Evolutionary conservation across 2,329 filamentous ascomycete species (phyloP), one percentile per base, ranked within the genome.

Genomic region (Botrytis deweyae): DNA sequence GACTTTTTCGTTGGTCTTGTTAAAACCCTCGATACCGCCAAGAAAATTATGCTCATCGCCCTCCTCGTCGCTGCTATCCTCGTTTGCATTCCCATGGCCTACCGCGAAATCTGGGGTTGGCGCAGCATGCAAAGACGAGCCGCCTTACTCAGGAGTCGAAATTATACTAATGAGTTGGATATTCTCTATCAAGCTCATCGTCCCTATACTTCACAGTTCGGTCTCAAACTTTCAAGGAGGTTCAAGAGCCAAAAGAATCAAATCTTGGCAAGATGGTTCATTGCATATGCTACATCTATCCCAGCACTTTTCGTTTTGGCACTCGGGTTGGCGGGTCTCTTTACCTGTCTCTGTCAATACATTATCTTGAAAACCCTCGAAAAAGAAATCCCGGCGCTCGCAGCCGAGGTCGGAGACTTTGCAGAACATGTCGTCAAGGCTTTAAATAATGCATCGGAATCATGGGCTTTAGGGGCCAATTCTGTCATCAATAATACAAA

Each of bases 131-230:
- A 91, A 81, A 85, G 91, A 77, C 90, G 91, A 74, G 89, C 93
- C 36, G 84, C 86, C 72, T 85, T 94, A 46, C 87, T 97, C 77
- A 85, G 87, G 64, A 85, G 88, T 77, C 86, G 91, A 72, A 88
- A 89, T 44, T 90, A 90, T 80, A 58, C 66, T 3, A 94, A 98
- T 79, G 88, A 92, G 0, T 90, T 97, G 87, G 95, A 98, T 81
- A 90, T 95, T 52, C 89, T 97, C 61, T 97, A 98, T 83, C 92
- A 98, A 77, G 90, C 92, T 46, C 95, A 93, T 49, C 89, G 94
- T 36, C 94, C 95, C 1, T 89, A 91, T 78, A 93, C 94, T 1
- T 89, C 93, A 1, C 87, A 87, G 2, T 84, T 88, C 42, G 95
- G 95, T 59, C 88, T 97, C 81, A 91, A 88, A 83, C 78, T 93